phyloP scores from a whole-genome alignment of 805 yeast genomes.

The Sungouiella blattae region DNA sequence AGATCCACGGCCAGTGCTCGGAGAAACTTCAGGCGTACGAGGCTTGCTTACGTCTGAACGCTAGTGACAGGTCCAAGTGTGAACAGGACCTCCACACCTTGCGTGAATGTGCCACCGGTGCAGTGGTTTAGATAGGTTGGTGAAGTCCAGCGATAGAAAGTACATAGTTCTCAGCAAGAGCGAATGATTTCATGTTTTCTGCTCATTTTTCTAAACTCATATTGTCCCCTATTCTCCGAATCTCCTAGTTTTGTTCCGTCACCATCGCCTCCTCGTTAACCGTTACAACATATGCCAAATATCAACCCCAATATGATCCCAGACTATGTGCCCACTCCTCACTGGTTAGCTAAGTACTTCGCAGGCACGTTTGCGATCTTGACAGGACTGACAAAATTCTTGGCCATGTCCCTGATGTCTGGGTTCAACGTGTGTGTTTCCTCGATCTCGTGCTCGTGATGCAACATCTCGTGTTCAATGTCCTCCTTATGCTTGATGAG shows the following conservation, averaged over 20 bases:
- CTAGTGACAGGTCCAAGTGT: constrained; percentile 49
- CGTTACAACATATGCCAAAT: too few relatives aligned
- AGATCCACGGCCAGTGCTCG: constrained; percentile 61
- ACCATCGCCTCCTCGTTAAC: too few relatives aligned
- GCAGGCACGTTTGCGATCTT: constrained; percentile 28
- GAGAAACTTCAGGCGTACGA: constrained; percentile 60
- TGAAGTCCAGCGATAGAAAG: too few relatives aligned
- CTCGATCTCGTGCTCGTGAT: constrained; percentile 82
- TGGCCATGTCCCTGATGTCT: constrained; percentile 26
- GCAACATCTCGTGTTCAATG: constrained; percentile 79
- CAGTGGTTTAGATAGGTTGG: constrained; percentile 7
- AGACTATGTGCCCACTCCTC: too few relatives aligned
- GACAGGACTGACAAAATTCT: constrained; percentile 27
- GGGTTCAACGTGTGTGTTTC: constrained; percentile 38
- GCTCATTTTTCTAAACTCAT: too few relatives aligned
- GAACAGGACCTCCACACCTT: constrained; percentile 49
- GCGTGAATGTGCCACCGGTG: constrained; percentile 55
- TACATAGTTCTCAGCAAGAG: too few relatives aligned
- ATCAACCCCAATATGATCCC: too few relatives aligned
- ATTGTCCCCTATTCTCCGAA: too few relatives aligned
- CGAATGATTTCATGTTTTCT: too few relatives aligned
- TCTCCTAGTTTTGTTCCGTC: too few relatives aligned
- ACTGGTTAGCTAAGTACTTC: constrained; percentile 22
- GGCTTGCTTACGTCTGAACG: constrained; percentile 51
- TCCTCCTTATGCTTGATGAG: constrained; percentile 81